Base-by-base conservation (phyloP, 2,329 filamentous ascomycete genomes). In the Metarhizium sp. region DNA sequence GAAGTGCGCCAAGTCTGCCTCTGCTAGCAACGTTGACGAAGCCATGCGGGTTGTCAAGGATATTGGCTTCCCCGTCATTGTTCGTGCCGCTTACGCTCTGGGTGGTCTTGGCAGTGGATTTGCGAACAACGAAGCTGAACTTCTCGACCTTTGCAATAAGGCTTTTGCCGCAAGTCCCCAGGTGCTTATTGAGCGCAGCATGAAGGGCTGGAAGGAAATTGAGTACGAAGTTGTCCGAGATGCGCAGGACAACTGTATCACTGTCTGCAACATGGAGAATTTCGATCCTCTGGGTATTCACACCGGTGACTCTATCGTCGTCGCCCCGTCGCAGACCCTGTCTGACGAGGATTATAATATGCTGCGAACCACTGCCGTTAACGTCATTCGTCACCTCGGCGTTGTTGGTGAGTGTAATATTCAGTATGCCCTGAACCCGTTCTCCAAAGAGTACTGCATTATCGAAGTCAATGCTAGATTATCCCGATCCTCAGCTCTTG, bases 201-300 rank as follows among this genome's bases (percentile, higher is more conserved):
- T 99, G 92, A 97, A 97, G 77, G 94, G 94, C 57, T 99, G 94
- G 94, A 99, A 99, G 73, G 94, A 99, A 73, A 95, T 97, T 60
- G 94, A 99, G 72, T 99, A 97, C 68, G 94, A 99, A 72, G 94
- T 97, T 59, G 94, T 99, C 45, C 87, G 94, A 66, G 94, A 97
- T 76, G 88, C 86, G 56, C 85, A 90, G 64, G 92, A 99, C 76
- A 97, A 97, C 80, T 99, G 94, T 71, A 97, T 99, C 69, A 99
- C 94, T 6, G 94, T 99, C 59, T 99, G 94, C 73, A 99, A 99
- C 78, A 97, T 99, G 94, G 94, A 99, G 77, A 99, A 99, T 76
- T 99, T 99, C 67, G 94, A 99, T 71, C 94, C 94, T 55, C 85
- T 99, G 1, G 94, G 94, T 65, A 97, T 97, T 60, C 94, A 97